Evolutionary conservation across 257 asterid genomes (phyloP).

Genomic region (Nicotiana knightiana): DNA sequence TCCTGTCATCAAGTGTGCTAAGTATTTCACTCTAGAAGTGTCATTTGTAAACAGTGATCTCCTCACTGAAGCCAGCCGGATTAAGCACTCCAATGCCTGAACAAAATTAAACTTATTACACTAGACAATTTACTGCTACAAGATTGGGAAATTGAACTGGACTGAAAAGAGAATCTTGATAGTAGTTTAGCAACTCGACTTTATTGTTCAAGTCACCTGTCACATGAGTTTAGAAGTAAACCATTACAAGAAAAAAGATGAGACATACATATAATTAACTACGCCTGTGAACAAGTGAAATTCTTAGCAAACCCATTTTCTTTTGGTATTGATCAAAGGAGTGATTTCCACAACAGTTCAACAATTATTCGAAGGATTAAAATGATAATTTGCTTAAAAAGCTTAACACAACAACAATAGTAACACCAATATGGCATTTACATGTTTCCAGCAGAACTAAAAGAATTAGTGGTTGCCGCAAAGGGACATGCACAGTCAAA

Average conservation of each 20-base stretch:
- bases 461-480: not conserved
- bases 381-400: not conserved
- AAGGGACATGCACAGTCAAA: not conserved
- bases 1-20: slow-evolving; percentile 93
- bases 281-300: not conserved
- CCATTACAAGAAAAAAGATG: not conserved
- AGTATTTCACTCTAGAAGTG: slow-evolving; percentile 73
- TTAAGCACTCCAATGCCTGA: slow-evolving; percentile 94
- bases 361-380: not conserved
- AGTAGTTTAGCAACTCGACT: not conserved
- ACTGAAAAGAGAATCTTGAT: slow-evolving; percentile 3
- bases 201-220: not conserved
- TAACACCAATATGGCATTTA: not conserved
- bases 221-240: not conserved
- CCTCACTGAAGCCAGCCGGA: slow-evolving; percentile 86
- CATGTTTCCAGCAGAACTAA: not conserved
- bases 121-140: not conserved
- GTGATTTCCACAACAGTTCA: not conserved
- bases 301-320: not conserved
- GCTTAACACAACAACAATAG: not conserved
- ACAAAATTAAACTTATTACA: not conserved
- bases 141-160: not conserved
- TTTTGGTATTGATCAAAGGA: not conserved
- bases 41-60: slow-evolving; percentile 93
- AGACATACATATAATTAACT: not conserved